Evolutionary conservation across 2,329 filamentous ascomycete genomes (phyloP).

Genomic region (Colletotrichum eleusines): DNA sequence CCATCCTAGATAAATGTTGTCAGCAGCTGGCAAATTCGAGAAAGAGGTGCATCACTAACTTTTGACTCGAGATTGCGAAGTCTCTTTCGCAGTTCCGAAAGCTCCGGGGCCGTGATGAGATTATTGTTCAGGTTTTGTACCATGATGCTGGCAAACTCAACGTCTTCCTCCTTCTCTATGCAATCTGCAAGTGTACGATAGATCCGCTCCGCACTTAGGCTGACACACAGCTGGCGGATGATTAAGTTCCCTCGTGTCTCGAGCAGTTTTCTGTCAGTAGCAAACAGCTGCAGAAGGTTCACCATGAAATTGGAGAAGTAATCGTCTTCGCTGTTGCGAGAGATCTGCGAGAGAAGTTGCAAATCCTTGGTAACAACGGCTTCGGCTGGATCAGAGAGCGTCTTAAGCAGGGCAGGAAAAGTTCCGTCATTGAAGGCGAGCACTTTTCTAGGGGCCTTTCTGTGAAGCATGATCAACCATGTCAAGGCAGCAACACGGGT

Average conservation of each 20-base stretch:
- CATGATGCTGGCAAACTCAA: conserved; percentile 99
- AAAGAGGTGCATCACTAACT: conserved; percentile 55
- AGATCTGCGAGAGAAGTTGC: conserved; percentile 94
- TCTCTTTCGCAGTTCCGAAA: conserved; percentile 90
- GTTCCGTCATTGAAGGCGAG: conserved; percentile 97
- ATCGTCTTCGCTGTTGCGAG: conserved; percentile 93
- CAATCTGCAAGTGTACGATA: conserved; percentile 96
- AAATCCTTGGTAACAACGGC: conserved; percentile 95
- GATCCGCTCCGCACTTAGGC: conserved; percentile 92
- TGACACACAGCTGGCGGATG: conserved; percentile 93
- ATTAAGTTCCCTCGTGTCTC: conserved; percentile 96
- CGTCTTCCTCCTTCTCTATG: conserved; percentile 96
- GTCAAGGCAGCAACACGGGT: conserved; percentile 93
- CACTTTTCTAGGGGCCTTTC: conserved; percentile 92
- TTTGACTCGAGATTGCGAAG: conserved; percentile 91
- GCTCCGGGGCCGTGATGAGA: conserved; percentile 94
- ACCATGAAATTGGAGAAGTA: conserved; percentile 99
- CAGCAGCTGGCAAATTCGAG: background rate
- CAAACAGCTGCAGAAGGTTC: conserved; percentile 93
- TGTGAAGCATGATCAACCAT: conserved; percentile 98
- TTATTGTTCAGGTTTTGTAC: conserved; percentile 99
- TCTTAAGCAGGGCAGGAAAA: conserved; percentile 95
- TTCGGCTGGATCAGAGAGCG: conserved; percentile 93
- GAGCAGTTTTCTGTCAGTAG: conserved; percentile 89
- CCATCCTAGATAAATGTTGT: conserved; percentile 74